Base-by-base conservation (phyloP, 768 basidiomycete genomes). In the Chalciporus piperatus region DNA sequence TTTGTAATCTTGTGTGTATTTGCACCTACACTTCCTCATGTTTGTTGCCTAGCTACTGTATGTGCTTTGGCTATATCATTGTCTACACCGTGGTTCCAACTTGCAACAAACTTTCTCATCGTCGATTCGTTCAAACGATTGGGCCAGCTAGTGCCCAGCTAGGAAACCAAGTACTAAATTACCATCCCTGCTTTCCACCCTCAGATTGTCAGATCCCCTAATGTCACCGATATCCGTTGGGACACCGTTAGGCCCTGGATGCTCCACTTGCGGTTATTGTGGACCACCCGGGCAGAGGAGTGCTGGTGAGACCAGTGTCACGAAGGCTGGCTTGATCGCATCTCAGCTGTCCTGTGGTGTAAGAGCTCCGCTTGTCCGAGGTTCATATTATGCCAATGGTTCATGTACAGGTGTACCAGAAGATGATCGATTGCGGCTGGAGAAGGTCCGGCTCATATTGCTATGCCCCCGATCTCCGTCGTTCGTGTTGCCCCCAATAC, bases 401-500 rank as follows among this genome's bases (percentile, higher is more conserved):
- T 50, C 61, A 50, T 23, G 16, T 35, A 32, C 61, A 92, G 89
- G 77, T 76, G 17, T 92, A 92, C 68, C 89, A 91, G 62, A 73
- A 69, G 58, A 89, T 92, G 88, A 84, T 92, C 56, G 84, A 92
- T 69, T 77, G 84, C 17, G 89, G 90, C 22, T 93, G 90, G 90
- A 80, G 91, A 48, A 79, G 91, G 54, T 89, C 88, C 49, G 89
- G 89, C 70, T 75, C 72, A 25, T 94, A 85, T 70, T 84, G 91
- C 61, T 98, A 98, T 69, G 92, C 90, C 56, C 94, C 94, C 4
- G 84, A 95, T 67, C 74, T 95, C 68, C 78, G 74, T 55, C 66
- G 70, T 6, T 87, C 92, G 10, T 98, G 96, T 65, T 98, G 96
- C 65, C 92, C 95, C 1, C 89, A 93, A 58, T 96, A 97, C 65